Conservation (phyloP, 2,329 filamentous ascomycete species). For the Stemphylium lycopersici region DNA sequence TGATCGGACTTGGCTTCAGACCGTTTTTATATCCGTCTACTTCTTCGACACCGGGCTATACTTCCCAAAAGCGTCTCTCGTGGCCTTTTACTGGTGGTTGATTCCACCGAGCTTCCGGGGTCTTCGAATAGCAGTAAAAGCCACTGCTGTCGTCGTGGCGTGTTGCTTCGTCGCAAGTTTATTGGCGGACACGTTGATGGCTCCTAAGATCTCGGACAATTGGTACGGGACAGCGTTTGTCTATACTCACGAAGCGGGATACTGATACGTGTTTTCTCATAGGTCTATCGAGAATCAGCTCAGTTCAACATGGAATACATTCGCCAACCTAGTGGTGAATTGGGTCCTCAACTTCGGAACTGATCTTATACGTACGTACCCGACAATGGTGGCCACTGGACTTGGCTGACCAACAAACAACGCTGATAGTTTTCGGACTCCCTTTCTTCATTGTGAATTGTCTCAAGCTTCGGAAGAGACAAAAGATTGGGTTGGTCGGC, state of each 20-base stretch:
- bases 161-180: constrained; percentile 21
- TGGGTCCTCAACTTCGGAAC: constrained; percentile 28
- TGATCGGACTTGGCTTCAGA: constrained; percentile 6
- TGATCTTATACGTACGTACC: constrained; percentile 24
- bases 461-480: constrained; percentile 29
- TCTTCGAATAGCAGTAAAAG: constrained; percentile 25
- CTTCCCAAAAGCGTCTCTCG: constrained; percentile 27
- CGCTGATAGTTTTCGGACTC: constrained; percentile 21
- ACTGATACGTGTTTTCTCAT: neutral
- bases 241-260: neutral
- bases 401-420: neutral
- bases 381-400: accelerated
- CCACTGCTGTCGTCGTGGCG: constrained; percentile 10
- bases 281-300: constrained; percentile 27
- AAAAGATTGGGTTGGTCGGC: constrained; percentile 30
- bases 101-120: constrained; percentile 26
- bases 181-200: constrained; percentile 22
- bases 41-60: constrained; percentile 32
- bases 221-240: constrained; percentile 12
- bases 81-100: constrained; percentile 35
- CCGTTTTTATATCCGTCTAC: constrained; percentile 26
- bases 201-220: constrained; percentile 22
- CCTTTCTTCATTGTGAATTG: constrained; percentile 32
- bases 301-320: constrained; percentile 28
- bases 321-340: constrained; percentile 14